Evolutionary conservation across 129 eudicot species (phyloP), one percentile per base, ranked within the genome.

Genomic region (Lactuca sativa): DNA sequence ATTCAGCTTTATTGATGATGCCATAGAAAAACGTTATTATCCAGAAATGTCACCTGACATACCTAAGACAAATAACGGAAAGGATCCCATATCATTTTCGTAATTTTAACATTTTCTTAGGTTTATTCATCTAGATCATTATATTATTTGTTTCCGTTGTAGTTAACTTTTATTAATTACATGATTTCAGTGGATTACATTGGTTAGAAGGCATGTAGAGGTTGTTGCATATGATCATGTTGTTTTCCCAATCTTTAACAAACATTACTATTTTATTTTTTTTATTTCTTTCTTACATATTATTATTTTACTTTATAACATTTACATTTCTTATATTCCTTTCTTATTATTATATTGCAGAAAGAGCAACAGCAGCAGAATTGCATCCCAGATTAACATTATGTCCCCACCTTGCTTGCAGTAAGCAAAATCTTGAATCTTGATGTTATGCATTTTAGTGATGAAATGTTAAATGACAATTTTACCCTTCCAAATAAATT

Each of bases 301-400:
- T 31, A 17, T 44, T 41, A 37, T 64, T 12, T 55, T 64, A 31
- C 9, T 12, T n/a, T 38, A 30, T 40, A 17, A 61, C 11, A 21
- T 63, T 8, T 36, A 36, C 38, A 57, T 56, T 58, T 32, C 34
- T 43, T 31, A 32, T 63, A 7, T 65, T 53, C 13, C 55, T 6
- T 16, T 40, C 17, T 21, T 56, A 53, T 56, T 34, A 69, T 71
- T 68, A 14, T 40, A 66, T 58, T 33, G 74, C 77, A 82, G 81
- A 71, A 8, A 54, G 69, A 70, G 56, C 86, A 78, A 57, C 65
- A 75, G 25, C 75, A 74, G 62, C 75, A 74, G 58, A 78, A 78
- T 66, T 78, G 86, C 72, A 82, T 74, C 38, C 73, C 81, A 53
- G 83, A 78, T 82, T 83, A 82, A 60, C 86, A 82, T 67, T 82